Evolutionary conservation across 2,329 filamentous ascomycete genomes (phyloP).

Genomic region (Leptographium lundbergii): DNA sequence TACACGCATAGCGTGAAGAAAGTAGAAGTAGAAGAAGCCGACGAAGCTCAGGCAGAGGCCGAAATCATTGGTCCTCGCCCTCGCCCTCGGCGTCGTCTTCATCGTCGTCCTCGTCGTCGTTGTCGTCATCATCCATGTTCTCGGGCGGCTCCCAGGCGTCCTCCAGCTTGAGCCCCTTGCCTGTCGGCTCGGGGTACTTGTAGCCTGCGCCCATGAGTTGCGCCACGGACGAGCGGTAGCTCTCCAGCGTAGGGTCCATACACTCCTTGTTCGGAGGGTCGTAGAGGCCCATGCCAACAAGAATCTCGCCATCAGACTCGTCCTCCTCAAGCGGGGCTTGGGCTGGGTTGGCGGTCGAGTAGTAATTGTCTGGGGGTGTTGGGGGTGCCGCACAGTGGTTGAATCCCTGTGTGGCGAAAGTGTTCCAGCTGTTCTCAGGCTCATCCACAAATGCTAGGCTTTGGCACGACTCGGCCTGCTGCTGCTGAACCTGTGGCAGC

Average conservation of each 20-base stretch:
- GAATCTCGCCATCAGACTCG: slow-evolving; percentile 51
- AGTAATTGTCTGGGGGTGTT: slow-evolving; percentile 39
- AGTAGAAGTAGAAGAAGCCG: background rate
- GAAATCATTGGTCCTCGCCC: background rate
- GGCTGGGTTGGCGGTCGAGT: slow-evolving; percentile 36
- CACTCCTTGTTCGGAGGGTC: slow-evolving; percentile 51
- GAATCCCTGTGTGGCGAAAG: slow-evolving; percentile 12
- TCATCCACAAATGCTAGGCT: background rate
- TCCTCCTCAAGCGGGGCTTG: slow-evolving; percentile 36
- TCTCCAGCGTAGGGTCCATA: slow-evolving; percentile 36
- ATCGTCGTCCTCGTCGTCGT: slow-evolving; percentile 24
- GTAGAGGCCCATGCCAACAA: slow-evolving; percentile 75
- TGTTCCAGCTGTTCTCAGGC: slow-evolving; percentile 5
- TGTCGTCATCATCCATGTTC: slow-evolving; percentile 45
- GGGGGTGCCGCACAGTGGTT: slow-evolving; percentile 38
- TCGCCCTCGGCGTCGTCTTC: background rate
- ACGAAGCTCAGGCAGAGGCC: background rate
- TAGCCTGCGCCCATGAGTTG: slow-evolving; percentile 40
- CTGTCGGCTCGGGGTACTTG: slow-evolving; percentile 33
- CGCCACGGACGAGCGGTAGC: slow-evolving; percentile 41
- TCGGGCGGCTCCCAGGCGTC: slow-evolving; percentile 64
- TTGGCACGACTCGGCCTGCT: background rate
- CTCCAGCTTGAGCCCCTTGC: slow-evolving; percentile 69
- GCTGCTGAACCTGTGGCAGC: background rate
- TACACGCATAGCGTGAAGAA: background rate